Evolutionary conservation across 2,329 filamentous ascomycete species (phyloP).

Genomic region (Apiospora arundinis): DNA sequence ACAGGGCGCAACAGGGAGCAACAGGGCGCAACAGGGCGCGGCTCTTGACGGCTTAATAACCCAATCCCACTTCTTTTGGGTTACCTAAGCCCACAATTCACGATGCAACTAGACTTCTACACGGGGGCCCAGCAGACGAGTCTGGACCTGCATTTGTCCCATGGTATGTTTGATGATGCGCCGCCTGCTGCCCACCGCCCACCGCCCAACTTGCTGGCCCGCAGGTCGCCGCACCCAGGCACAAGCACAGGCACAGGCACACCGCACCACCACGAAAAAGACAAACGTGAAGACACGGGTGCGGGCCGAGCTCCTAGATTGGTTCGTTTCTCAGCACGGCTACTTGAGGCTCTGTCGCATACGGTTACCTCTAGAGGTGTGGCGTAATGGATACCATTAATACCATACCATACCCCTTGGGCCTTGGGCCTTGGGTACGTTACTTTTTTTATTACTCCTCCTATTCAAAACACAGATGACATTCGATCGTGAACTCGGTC

Average conservation of each 20-base stretch:
- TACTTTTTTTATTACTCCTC: too few species aligned
- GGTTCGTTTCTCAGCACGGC: not conserved
- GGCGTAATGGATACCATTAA: not conserved
- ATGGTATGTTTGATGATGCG: too few species aligned
- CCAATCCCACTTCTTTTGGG: not conserved
- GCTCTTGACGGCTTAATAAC: slow-evolving; percentile 15
- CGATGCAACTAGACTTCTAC: not conserved
- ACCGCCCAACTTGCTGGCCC: too few species aligned
- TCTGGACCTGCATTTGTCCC: not conserved
- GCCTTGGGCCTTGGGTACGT: too few species aligned
- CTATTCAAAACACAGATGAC: not conserved
- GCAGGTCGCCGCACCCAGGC: not conserved
- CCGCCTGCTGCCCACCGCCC: too few species aligned
- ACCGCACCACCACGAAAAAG: too few species aligned
- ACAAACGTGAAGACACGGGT: not conserved
- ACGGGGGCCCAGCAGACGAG: not conserved
- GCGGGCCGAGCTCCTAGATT: not conserved
- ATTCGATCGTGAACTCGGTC: slow-evolving; percentile 2
- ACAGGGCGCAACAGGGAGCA: not conserved
- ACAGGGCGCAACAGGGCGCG: not conserved
- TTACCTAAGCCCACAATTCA: not conserved
- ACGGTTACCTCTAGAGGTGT: not conserved
- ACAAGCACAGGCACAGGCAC: too few species aligned
- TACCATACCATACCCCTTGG: too few species aligned
- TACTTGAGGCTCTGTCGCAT: slow-evolving; percentile 13